A percentile compares a stretch with the other conserved stretches of the same genome.
phyloP scores from a whole-genome alignment of 2,329 filamentous ascomycete genomes.

The Gnomoniopsis sp. region DNA sequence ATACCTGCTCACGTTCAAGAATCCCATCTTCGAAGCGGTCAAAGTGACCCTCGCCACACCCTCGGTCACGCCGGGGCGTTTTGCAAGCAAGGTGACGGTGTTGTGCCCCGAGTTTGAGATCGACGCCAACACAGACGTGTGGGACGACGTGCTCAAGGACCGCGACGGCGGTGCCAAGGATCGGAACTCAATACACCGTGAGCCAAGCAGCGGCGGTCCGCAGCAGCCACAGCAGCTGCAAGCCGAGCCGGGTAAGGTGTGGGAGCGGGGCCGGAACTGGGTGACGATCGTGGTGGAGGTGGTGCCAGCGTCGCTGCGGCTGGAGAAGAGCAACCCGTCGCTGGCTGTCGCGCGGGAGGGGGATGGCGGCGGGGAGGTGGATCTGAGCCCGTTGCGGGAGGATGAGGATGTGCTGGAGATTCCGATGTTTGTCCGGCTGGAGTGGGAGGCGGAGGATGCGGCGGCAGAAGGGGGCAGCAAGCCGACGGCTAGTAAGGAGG shows the following conservation, averaged over 20 bases:
- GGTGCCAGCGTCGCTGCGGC: constrained; percentile 58
- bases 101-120: constrained; percentile 93
- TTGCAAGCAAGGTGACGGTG: constrained; percentile 79
- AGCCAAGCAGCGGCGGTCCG: constrained; percentile 26
- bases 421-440: constrained; percentile 86
- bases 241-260: constrained; percentile 91
- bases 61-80: constrained; percentile 70
- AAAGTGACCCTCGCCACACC: constrained; percentile 86
- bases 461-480: constrained; percentile 46
- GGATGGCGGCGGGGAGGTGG: constrained; percentile 34
- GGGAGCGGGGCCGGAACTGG: constrained; percentile 91
- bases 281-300: constrained; percentile 92
- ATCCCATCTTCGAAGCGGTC: constrained; percentile 89
- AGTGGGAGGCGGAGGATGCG: constrained; percentile 74
- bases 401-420: constrained; percentile 76
- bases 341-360: constrained; percentile 24
- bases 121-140: constrained; percentile 83
- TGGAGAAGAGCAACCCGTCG: constrained; percentile 27
- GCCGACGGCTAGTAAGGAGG: constrained; percentile 51
- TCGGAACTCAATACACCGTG: constrained; percentile 20
- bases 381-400: constrained; percentile 47
- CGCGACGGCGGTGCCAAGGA: constrained; percentile 23
- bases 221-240: constrained; percentile 49
- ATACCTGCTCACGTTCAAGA: constrained; percentile 85
- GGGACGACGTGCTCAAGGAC: constrained; percentile 80